Base-by-base conservation (phyloP, 2,329 filamentous ascomycete species). In the Berkeleyomyces basicola region DNA sequence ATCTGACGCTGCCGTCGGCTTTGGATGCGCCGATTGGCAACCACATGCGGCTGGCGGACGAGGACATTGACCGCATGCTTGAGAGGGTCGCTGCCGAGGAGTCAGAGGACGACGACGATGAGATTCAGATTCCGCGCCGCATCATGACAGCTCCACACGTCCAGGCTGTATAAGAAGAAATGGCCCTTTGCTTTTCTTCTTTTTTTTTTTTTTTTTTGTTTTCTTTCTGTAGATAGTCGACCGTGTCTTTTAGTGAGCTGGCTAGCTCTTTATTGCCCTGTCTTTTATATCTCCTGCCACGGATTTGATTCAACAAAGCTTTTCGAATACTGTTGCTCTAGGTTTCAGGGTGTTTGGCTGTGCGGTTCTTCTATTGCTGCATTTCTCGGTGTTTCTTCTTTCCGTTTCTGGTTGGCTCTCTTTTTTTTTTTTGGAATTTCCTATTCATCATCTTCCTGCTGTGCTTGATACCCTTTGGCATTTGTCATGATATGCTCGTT, bases 31-130 rank as follows among this genome's bases (percentile, higher is more conserved):
- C 67, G 71, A 6, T 69, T 4, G 72, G 75, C 67, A 69, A 75
- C 63, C 69, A 77, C 67, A 70, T 74, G n/a, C 70, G 72, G 3
- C 67, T 83, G 46, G 74, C 73, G 1, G 80, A 82, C 44, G 79
- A 79, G 49, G 80, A 83, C 46, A 81, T 83, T 63, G 80, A 83
- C 64, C 74, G 76, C 44, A 82, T 83, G 78, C 71, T 83, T 47
- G 80, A 83, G 63, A 74, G 75, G 43, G 79, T 75, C 2, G 77
- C 74, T 2, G 78, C 76, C 2, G 77, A 77, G 33, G 74, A 71
- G 40, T 73, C 72, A n/a, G 78, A 78, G 53, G 76, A 79, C 62
- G 81, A 79, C 16, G 81, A 82, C 53, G 82, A 81, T 14, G 81
- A 83, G 39, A 78, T 77, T 40, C 80, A 83, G 68, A 83, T 83